Percentiles rank a stretch among this genome's conserved stretches.
These are phyloP conservation scores for Aotearoamyces nothofagi DNA, from an alignment of 2,329 filamentous ascomycete genomes.

Conservation along the genomic window DNA sequence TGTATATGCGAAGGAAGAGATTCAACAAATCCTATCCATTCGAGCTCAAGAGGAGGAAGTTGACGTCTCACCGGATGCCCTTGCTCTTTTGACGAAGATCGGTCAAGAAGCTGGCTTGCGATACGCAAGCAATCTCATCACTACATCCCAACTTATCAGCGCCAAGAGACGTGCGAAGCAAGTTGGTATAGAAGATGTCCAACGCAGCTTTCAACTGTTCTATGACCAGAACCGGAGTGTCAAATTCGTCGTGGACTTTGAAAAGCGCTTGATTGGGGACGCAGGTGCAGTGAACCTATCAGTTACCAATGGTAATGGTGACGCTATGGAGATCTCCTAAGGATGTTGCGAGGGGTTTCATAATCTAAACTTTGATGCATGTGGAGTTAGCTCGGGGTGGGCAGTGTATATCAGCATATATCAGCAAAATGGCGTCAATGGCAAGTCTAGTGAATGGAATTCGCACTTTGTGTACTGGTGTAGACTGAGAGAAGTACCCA, in stretches of 20 bases:
- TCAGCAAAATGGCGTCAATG: no score
- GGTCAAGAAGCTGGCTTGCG: constrained; percentile 81
- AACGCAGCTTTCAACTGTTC: constrained; percentile 87
- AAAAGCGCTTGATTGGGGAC: constrained; percentile 85
- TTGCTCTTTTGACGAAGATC: constrained; percentile 90
- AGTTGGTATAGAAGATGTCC: constrained; percentile 75
- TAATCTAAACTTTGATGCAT: no score
- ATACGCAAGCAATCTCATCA: constrained; percentile 97
- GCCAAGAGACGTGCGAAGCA: constrained; percentile 77
- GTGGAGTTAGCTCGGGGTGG: no score
- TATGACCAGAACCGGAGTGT: constrained; percentile 81
- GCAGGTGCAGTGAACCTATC: constrained; percentile 65
- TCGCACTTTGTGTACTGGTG: no score
- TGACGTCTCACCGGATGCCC: constrained; percentile 75
- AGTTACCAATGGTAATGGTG: constrained; percentile 38
- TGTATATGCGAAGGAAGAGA: constrained; percentile 67
- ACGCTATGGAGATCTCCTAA: constrained; percentile 45
- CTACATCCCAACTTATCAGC: constrained; percentile 74
- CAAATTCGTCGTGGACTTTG: constrained; percentile 78
- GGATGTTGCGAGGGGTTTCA: no score
- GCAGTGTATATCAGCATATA: no score
- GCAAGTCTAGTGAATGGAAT: no score
- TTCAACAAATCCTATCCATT: constrained; percentile 84
- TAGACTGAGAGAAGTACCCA: no score
- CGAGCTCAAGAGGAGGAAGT: constrained; percentile 93